A percentile compares a stretch with the other conserved stretches of the same genome.
These are phyloP conservation scores for Lipomyces chichibuensis DNA, from an alignment of 805 yeast genomes.

Conservation along the genomic window DNA sequence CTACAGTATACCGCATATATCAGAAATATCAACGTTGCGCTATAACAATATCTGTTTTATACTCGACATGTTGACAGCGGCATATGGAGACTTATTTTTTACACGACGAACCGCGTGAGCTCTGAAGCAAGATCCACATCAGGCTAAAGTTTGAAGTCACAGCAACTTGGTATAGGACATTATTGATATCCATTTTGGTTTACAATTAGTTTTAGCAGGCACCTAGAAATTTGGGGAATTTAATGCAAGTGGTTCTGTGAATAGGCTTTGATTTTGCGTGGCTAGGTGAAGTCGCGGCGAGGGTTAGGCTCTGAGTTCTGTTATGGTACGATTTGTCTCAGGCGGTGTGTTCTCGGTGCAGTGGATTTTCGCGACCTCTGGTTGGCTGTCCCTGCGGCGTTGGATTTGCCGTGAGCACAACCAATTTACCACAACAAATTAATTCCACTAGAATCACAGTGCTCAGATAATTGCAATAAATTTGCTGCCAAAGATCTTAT, in stretches of 20 bases:
- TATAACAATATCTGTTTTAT: background rate
- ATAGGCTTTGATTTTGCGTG: background rate
- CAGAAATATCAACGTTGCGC: background rate
- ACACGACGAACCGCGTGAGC: background rate
- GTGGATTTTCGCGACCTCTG: slow-evolving; percentile 24
- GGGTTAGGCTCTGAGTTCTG: too few species aligned
- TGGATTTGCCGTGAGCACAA: background rate
- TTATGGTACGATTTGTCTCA: background rate
- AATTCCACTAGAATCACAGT: background rate
- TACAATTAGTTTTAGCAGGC: background rate
- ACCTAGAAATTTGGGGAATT: background rate
- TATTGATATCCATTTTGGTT: background rate
- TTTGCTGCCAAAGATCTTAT: background rate
- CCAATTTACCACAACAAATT: background rate
- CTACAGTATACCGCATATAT: background rate
- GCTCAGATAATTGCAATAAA: background rate
- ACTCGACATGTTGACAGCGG: background rate
- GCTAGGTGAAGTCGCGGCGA: too few species aligned
- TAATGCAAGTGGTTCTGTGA: background rate
- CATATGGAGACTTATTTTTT: background rate
- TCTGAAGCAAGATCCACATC: background rate
- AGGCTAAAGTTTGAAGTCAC: background rate
- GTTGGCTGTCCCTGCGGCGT: slow-evolving; percentile 20
- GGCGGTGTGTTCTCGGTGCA: background rate
- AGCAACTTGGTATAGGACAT: background rate